Evolutionary conservation across 2,329 filamentous ascomycete species (phyloP).

Genomic region (Fusarium nisikadoi): DNA sequence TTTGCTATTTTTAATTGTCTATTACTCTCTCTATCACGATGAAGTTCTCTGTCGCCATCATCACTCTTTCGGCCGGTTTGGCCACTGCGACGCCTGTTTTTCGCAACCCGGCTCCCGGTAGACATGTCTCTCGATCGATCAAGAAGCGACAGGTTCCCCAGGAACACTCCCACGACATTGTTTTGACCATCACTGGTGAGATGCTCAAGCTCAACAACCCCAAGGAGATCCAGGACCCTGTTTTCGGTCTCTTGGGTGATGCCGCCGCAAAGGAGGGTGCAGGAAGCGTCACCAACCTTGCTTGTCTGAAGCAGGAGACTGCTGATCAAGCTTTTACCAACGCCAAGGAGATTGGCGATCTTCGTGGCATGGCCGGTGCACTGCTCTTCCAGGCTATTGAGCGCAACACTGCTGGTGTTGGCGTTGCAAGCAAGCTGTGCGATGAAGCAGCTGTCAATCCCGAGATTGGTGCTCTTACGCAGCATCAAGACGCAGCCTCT

Average conservation of each 20-base stretch:
- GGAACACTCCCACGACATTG: constrained; percentile 15
- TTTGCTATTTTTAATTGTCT: not conserved
- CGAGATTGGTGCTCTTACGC: constrained; percentile 15
- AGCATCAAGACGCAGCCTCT: constrained; percentile 7
- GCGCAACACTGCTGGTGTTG: constrained; percentile 56
- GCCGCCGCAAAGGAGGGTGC: constrained; percentile 28
- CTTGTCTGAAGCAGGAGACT: constrained; percentile 59
- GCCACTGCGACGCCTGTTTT: constrained; percentile 12
- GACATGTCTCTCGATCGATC: not conserved
- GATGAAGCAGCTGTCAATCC: constrained; percentile 1
- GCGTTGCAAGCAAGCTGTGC: constrained; percentile 31
- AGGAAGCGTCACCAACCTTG: constrained; percentile 56
- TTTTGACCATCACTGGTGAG: constrained; percentile 5
- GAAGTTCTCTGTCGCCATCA: constrained; percentile 3
- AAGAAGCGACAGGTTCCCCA: constrained; percentile 17
- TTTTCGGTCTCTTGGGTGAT: constrained; percentile 5
- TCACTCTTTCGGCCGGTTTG: constrained; percentile 1
- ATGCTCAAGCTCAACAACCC: constrained; percentile 9
- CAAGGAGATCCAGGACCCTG: constrained; percentile 14
- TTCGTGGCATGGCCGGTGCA: constrained; percentile 64
- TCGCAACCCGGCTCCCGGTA: not conserved
- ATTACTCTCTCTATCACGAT: not conserved
- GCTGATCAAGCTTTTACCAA: constrained; percentile 71
- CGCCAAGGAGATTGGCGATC: constrained; percentile 62
- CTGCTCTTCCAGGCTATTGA: constrained; percentile 66